Percentiles rank a stretch among this genome's conserved stretches.
Evolutionary conservation across 768 basidiomycete species (phyloP).

Genomic region (Lyophyllum shimeji): DNA sequence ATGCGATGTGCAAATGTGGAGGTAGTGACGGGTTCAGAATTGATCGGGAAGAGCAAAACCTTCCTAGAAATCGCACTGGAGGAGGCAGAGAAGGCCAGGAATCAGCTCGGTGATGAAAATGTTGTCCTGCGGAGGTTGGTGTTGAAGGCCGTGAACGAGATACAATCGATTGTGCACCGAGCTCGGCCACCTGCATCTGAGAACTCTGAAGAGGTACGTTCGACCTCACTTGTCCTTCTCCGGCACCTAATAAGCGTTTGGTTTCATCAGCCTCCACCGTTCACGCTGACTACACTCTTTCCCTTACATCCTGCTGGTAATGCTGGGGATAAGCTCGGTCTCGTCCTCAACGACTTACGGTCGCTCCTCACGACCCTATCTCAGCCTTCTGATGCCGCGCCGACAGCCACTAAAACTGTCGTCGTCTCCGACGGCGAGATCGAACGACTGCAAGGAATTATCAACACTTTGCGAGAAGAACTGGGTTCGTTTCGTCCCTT

Average conservation of each 20-base stretch:
- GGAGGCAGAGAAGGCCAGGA: slow-evolving; percentile 68
- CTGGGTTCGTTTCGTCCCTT: slow-evolving; percentile 44
- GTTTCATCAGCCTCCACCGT: slow-evolving; percentile 37
- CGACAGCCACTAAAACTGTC: slow-evolving; percentile 15
- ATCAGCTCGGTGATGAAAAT: slow-evolving; percentile 65
- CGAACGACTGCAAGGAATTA: slow-evolving; percentile 46
- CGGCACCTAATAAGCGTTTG: slow-evolving; percentile 4
- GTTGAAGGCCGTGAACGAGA: slow-evolving; percentile 62
- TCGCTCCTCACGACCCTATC: slow-evolving; percentile 29
- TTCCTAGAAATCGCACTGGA: slow-evolving; percentile 68
- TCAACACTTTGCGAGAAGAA: slow-evolving; percentile 53
- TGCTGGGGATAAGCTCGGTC: slow-evolving; percentile 46
- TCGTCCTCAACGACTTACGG: slow-evolving; percentile 43
- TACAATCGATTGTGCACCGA: slow-evolving; percentile 55
- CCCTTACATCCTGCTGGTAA: slow-evolving; percentile 50
- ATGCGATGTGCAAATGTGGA: slow-evolving; percentile 53
- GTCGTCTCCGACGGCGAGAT: slow-evolving; percentile 41
- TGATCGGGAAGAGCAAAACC: slow-evolving; percentile 49
- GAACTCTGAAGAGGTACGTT: slow-evolving; percentile 47
- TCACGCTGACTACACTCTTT: slow-evolving; percentile 51
- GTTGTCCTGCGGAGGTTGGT: slow-evolving; percentile 57
- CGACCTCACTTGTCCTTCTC: slow-evolving; percentile 3
- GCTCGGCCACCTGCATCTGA: slow-evolving; percentile 39
- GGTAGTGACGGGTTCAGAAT: slow-evolving; percentile 43
- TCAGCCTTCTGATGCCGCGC: slow-evolving; percentile 22